Conservation (phyloP, 2,329 filamentous ascomycete species). For the Orbilia blumenaviensis region DNA sequence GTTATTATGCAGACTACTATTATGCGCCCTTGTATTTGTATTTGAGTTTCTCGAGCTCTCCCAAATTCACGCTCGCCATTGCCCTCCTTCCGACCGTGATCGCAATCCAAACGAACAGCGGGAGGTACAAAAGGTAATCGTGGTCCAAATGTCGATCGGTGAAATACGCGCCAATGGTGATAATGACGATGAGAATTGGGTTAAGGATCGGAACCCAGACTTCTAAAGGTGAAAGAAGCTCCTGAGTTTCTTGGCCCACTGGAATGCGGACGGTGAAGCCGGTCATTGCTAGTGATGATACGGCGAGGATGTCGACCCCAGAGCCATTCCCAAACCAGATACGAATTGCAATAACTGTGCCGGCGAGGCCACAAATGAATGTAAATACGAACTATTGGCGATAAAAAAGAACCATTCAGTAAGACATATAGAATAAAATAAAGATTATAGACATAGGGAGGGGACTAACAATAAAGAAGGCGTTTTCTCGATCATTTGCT, state of each 20-base stretch:
- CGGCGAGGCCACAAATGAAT: conserved; percentile 32
- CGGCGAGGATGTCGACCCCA: conserved; percentile 36
- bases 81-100: conserved; percentile 27
- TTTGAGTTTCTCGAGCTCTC: conserved; percentile 43
- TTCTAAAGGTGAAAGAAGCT: conserved; percentile 44
- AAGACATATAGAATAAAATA: background rate
- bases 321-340: conserved; percentile 27
- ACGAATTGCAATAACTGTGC: conserved; percentile 5
- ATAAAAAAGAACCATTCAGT: background rate
- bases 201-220: conserved; percentile 43
- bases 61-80: conserved; percentile 43
- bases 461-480: conserved; percentile 46
- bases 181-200: conserved; percentile 31
- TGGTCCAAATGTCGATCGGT: conserved; percentile 26
- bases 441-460: background rate
- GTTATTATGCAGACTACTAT: background rate
- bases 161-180: conserved; percentile 34
- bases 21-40: conserved; percentile 53
- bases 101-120: conserved; percentile 30
- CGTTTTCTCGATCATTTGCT: conserved; percentile 52
- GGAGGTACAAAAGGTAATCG: conserved; percentile 41
- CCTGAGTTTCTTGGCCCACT: conserved; percentile 9
- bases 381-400: conserved; percentile 47
- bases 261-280: conserved; percentile 44
- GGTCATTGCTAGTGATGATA: conserved; percentile 47